Evolutionary conservation across 1,139 yeast genomes (phyloP).

Genomic region (Pichia sp.): DNA sequence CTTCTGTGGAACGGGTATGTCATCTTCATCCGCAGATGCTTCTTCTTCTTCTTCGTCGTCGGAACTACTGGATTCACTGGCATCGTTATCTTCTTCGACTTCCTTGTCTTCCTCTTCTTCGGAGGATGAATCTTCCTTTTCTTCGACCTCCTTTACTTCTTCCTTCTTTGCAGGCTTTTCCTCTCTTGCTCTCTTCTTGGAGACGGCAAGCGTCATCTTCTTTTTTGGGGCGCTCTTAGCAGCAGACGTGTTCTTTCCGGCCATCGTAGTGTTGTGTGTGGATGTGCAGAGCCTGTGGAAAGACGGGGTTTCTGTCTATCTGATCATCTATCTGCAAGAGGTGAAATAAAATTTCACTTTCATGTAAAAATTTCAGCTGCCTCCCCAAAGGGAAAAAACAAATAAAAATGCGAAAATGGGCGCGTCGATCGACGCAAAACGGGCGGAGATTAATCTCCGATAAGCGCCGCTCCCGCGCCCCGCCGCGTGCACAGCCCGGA

Average conservation of each 20-base stretch:
- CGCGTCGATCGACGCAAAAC: slow-evolving; percentile 1
- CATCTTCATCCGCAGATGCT: slow-evolving; percentile 29
- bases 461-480: slow-evolving; percentile 1
- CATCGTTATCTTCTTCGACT: slow-evolving; percentile 17
- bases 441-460: no score
- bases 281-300: neutral
- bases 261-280: neutral
- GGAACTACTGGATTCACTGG: slow-evolving; percentile 14
- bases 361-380: neutral
- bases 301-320: neutral
- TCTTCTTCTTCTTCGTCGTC: slow-evolving; percentile 30
- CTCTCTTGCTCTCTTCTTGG: neutral
- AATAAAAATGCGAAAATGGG: neutral
- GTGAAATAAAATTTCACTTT: neutral
- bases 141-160: neutral
- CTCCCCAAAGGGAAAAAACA: neutral
- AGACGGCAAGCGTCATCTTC: neutral
- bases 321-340: no score
- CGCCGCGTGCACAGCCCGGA: neutral
- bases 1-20: slow-evolving; percentile 35
- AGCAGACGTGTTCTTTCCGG: neutral
- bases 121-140: neutral
- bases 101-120: neutral
- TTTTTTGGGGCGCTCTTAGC: neutral
- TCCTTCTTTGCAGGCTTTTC: slow-evolving; percentile 2